Base-by-base conservation (phyloP, 2,329 filamentous ascomycete species). In the Chaetomium globosum region DNA sequence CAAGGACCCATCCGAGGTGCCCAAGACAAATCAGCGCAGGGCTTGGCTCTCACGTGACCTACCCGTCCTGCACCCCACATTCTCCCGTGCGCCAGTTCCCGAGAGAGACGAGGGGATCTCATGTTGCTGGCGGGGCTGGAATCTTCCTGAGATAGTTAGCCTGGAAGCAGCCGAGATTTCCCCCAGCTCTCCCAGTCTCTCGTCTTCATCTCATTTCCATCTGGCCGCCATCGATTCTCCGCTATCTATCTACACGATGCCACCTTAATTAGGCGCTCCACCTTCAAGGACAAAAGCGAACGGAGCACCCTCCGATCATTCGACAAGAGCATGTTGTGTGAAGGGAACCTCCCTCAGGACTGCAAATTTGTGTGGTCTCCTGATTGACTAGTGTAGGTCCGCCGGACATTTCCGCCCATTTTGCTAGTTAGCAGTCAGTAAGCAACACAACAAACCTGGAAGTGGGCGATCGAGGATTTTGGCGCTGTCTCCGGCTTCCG, bases 41-140 rank as follows among this genome's bases (percentile, higher is more conserved):
- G 21, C 60, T 68, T 67, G 55, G 52, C 52, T 9, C 19, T 72
- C 71, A 72, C 71, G 71, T 72, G 71, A 53, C 3, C 4, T 21
- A 49, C 31, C 8, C 21, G 58, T 66, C 53, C 66, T 72, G 71
- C 66, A 67, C 71, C 68, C 71, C 71, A 72, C 70, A 67, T 57
- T 51, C 49, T 67, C 65, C 63, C 59, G 59, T 61, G 56, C 61
- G 63, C 65, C 63, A 64, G 61, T 66, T 66, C 63, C 65, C 52
- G 63, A 53, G 54, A 26, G 36, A 26, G 36, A 54, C 21, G 48
- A 51, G 51, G 16, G 52, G 52, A 59, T 61, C 59, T 62, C 31
- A 49, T 58, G n/a, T 51, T 16, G n/a, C 21, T 59, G 36, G 49
- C 39, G 57, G 63, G 56, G 55, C 51, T 48, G 31, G 36, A 49